These are phyloP conservation scores for Cucumis cinereus DNA, from an alignment of 306 rosid genomes.

Conservation along the genomic window DNA sequence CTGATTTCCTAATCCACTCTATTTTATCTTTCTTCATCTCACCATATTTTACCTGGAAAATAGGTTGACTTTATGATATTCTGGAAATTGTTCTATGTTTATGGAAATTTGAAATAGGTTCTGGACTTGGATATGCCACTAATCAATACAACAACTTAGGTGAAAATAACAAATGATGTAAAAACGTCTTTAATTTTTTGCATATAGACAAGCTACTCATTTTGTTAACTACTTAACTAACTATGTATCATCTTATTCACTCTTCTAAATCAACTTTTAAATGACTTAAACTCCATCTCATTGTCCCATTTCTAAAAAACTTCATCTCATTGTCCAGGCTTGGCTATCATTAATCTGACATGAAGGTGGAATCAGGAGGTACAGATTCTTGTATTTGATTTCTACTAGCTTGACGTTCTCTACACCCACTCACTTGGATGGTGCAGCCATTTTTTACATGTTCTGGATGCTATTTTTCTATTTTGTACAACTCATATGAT, in stretches of 20 bases:
- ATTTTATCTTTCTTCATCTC: neutral
- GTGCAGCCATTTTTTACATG: neutral
- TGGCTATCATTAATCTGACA: neutral
- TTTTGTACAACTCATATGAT: neutral
- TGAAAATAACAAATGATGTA: neutral
- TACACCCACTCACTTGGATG: neutral
- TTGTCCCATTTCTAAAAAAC: neutral
- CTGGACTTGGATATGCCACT: neutral
- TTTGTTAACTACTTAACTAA: neutral
- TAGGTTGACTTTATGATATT: neutral
- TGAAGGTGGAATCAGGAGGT: conserved; percentile 2
- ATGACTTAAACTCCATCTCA: neutral
- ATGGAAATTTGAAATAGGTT: neutral
- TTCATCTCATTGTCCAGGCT: neutral
- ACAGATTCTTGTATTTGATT: neutral
- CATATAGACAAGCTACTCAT: neutral
- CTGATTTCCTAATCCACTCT: neutral
- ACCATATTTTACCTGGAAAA: neutral
- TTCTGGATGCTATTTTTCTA: neutral
- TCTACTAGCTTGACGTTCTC: neutral
- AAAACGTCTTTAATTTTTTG: neutral
- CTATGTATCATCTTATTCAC: neutral
- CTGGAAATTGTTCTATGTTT: neutral
- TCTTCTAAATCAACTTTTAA: neutral
- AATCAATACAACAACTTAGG: neutral